Evolutionary conservation across 768 basidiomycete species (phyloP).

Genomic region (Boletus coccyginus): DNA sequence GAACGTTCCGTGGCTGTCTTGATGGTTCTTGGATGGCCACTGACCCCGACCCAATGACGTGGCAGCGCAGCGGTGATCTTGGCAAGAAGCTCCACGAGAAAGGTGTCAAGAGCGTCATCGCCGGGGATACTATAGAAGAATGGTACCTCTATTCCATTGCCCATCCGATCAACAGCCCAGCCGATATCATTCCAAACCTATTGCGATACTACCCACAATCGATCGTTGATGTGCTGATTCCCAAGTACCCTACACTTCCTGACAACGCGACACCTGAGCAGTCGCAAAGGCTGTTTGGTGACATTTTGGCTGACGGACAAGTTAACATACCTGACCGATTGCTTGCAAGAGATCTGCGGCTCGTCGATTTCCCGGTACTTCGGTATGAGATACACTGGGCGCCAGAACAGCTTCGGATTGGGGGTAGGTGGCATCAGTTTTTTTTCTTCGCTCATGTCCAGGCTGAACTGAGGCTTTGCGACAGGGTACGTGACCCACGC

Average conservation of each 20-base stretch:
- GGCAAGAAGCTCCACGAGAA: conserved; percentile 50
- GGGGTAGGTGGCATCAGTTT: conserved; percentile 39
- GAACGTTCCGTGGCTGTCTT: conserved; percentile 67
- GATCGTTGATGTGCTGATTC: conserved; percentile 44
- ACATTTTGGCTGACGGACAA: conserved; percentile 58
- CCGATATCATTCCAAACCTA: conserved; percentile 57
- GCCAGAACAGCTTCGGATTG: conserved; percentile 53
- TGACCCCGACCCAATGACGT: conserved; percentile 59
- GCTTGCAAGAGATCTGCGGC: conserved; percentile 56
- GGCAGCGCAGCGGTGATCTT: conserved; percentile 62
- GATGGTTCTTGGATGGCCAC: conserved; percentile 56
- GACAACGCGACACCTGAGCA: conserved; percentile 43
- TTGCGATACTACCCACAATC: conserved; percentile 57
- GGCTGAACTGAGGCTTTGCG: background rate
- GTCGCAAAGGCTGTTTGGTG: conserved; percentile 49
- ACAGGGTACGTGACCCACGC: conserved; percentile 71
- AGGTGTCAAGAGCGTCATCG: conserved; percentile 59
- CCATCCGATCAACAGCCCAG: conserved; percentile 47
- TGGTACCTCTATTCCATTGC: conserved; percentile 77
- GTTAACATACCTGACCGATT: conserved; percentile 67
- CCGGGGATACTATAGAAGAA: conserved; percentile 68
- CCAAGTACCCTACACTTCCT: conserved; percentile 42
- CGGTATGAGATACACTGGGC: conserved; percentile 70
- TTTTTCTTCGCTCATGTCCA: background rate
- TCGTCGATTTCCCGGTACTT: conserved; percentile 56